Percentiles rank a stretch among this genome's conserved stretches.
Conservation (phyloP, 306 rosid genomes). For the Fragaria nilgerrensis region DNA sequence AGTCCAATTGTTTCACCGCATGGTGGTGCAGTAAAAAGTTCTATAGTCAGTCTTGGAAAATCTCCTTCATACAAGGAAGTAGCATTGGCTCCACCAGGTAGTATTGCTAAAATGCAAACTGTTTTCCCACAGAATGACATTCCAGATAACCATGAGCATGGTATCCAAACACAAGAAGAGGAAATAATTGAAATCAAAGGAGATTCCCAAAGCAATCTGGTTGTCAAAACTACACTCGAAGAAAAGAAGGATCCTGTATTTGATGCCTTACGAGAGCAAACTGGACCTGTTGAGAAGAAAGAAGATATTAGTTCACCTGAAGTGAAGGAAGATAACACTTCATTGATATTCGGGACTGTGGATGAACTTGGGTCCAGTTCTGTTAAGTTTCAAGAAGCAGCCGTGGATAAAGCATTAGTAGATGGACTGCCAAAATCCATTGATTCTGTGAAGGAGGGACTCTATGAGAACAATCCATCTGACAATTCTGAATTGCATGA, state of each 20-base stretch:
- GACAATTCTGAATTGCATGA: conserved; percentile 44
- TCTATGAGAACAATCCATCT: conserved; percentile 41
- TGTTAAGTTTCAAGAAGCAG: conserved; percentile 43
- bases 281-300: conserved; percentile 40
- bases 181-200: conserved; percentile 40
- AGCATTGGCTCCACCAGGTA: conserved; percentile 97
- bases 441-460: conserved; percentile 42
- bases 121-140: conserved; percentile 49
- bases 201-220: conserved; percentile 37
- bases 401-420: conserved; percentile 32
- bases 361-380: conserved; percentile 40
- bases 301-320: conserved; percentile 39
- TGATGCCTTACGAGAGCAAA: conserved; percentile 46
- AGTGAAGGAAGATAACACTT: conserved; percentile 36
- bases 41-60: conserved; percentile 75
- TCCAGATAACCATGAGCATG: conserved; percentile 37
- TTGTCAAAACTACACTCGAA: conserved; percentile 34
- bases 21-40: conserved; percentile 56
- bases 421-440: conserved; percentile 33
- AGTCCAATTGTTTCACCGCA: conserved; percentile 35
- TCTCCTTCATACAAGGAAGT: conserved; percentile 99
- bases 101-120: conserved; percentile 67
- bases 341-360: conserved; percentile 30
- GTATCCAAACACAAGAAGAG: conserved; percentile 36
- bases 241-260: conserved; percentile 36